These are phyloP conservation scores for Vanilla planifolia DNA, from an alignment of 106 monocot species.

Conservation along the genomic window DNA sequence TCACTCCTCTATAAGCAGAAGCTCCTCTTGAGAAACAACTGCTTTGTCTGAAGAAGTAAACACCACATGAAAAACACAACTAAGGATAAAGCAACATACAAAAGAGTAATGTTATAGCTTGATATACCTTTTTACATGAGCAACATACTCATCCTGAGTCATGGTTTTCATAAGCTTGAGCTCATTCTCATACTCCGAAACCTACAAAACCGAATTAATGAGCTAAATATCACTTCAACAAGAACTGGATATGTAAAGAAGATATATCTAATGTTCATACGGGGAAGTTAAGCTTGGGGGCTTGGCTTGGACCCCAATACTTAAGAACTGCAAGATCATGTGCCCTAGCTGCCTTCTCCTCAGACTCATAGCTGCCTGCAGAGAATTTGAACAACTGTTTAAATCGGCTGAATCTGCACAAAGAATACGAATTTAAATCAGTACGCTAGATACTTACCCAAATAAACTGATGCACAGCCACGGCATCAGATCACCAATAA, in stretches of 20 bases:
- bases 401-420: neutral
- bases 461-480: conserved; percentile 42
- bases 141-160: conserved; percentile 66
- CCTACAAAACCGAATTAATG: conserved; percentile 10
- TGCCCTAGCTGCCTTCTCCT: conserved; percentile 63
- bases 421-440: neutral
- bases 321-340: conserved; percentile 71
- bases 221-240: neutral
- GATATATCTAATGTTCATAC: conserved; percentile 19
- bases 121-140: conserved; percentile 47
- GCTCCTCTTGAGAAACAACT: conserved; percentile 72
- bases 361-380: conserved; percentile 59
- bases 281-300: conserved; percentile 51
- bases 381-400: neutral
- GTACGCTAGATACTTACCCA: conserved; percentile 37
- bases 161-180: conserved; percentile 52
- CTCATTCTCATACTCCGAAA: conserved; percentile 54
- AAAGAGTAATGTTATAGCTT: neutral
- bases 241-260: neutral
- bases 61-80: neutral
- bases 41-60: conserved; percentile 31
- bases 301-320: conserved; percentile 49
- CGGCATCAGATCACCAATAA: conserved; percentile 10
- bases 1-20: conserved; percentile 59
- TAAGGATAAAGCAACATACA: too few species aligned